Evolutionary conservation across 106 monocot genomes (phyloP), one percentile per base, ranked within the genome.

Genomic region (Gastrodia elata): DNA sequence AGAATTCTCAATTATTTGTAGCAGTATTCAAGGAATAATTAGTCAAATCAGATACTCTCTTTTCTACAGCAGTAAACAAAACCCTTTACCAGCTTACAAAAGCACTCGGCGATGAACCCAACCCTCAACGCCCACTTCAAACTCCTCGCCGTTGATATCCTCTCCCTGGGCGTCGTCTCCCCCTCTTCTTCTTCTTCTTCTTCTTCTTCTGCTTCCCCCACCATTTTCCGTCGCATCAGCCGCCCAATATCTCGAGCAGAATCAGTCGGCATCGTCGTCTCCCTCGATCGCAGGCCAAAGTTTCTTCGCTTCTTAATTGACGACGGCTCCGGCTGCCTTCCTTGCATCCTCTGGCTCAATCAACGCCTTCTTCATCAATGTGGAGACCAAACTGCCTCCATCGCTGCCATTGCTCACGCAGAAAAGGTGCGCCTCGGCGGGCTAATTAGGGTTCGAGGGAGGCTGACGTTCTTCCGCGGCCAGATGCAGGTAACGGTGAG

Each of bases 291-390:
- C 68, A 77, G 61, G 38, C 44, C 73, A 15, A 87, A 86, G 48
- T 82, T 80, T 78, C 84, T 96, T 44, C 28, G 40, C 6, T 96
- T 96, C 71, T 79, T 82, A 64, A 30, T 96, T 41, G 96, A 92
- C 81, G 92, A 96, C 72, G 96, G 92, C 57, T 81, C 77, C 34
- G 92, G 87, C 14, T 92, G 90, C 81, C 38, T 90, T 28, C 92
- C 87, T 32, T 96, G 96, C 81, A 64, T 96, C 61, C 82, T 96
- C 40, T 96, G 96, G 96, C 84, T 96, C 55, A 92, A 92, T 82
- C 84, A 89, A 68, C 74, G 34, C 42, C 38, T 16, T 42, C 38
- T 34, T 56, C 18, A 41, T 18, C 32, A 26, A 0, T 15, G 43
- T 61, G 1, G 74, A 4, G 61, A 61, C 8, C 4, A 30, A 3